phyloP scores from a whole-genome alignment of 2,329 filamentous ascomycete species.

The Sordariomycetes sp. region DNA sequence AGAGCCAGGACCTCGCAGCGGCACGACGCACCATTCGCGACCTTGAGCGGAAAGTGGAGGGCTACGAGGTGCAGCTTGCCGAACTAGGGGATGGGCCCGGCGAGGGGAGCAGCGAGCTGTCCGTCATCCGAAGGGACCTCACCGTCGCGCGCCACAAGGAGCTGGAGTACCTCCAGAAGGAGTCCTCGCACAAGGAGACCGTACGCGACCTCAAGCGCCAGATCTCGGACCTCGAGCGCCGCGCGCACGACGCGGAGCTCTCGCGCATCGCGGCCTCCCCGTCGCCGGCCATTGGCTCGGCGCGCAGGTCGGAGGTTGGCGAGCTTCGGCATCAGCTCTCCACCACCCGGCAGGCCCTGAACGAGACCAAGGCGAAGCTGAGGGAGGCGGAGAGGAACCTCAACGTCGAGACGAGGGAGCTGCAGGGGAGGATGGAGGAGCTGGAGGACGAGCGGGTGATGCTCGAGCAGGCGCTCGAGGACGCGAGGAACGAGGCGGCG shows the following conservation, averaged over 20 bases:
- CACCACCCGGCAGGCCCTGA: conserved; percentile 46
- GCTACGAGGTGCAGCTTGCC: conserved; percentile 36
- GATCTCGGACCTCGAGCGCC: conserved; percentile 55
- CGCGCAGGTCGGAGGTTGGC: conserved; percentile 43
- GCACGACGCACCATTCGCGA: conserved; percentile 54
- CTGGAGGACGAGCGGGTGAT: conserved; percentile 48
- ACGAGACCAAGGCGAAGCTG: conserved; percentile 38
- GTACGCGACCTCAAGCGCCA: conserved; percentile 54
- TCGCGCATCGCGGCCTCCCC: conserved; percentile 34
- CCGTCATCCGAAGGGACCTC: conserved; percentile 51
- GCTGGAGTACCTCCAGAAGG: conserved; percentile 53
- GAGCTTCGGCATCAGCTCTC: conserved; percentile 51
- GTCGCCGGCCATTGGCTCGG: conserved; percentile 34
- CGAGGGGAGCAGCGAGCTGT: conserved; percentile 44
- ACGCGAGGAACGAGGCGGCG: conserved; percentile 40
- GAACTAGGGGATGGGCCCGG: conserved; percentile 14
- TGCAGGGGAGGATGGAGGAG: conserved; percentile 44
- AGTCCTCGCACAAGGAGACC: conserved; percentile 49
- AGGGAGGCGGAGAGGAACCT: conserved; percentile 37
- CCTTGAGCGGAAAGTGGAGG: conserved; percentile 50
- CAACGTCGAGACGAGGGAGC: conserved; percentile 29
- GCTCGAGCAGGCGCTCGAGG: conserved; percentile 47
- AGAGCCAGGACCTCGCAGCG: conserved; percentile 41
- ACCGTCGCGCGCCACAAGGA: conserved; percentile 56
- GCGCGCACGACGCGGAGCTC: conserved; percentile 54